Evolutionary conservation across 2,329 filamentous ascomycete species (phyloP).

Genomic region (Colletotrichum tabaci): DNA sequence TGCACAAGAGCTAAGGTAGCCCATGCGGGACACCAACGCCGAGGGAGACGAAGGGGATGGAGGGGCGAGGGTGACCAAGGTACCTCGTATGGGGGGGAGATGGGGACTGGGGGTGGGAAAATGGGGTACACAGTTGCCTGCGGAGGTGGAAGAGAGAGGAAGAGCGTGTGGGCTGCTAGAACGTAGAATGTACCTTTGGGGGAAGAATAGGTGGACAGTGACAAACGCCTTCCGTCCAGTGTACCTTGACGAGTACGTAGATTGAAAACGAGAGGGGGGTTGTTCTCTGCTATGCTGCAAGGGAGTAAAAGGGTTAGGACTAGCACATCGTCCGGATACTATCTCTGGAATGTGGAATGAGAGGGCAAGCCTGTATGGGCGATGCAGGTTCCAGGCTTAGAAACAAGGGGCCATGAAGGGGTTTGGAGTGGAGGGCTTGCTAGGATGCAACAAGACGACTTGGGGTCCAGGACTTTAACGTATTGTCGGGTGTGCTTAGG

Average conservation of each 20-base stretch:
- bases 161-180: constrained; percentile 9
- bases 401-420: constrained; percentile 17
- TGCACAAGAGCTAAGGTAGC: constrained; percentile 23
- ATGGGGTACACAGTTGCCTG: constrained; percentile 10
- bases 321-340: background rate
- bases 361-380: background rate
- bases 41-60: constrained; percentile 19
- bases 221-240: background rate
- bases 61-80: constrained; percentile 20
- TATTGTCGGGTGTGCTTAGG: constrained; percentile 21
- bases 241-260: background rate
- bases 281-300: constrained; percentile 16
- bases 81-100: constrained; percentile 18
- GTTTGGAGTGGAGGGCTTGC: constrained; percentile 23
- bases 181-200: constrained; percentile 1
- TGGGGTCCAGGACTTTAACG: constrained; percentile 24
- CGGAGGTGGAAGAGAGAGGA: constrained; percentile 8
- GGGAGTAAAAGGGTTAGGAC: constrained; percentile 9
- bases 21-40: constrained; percentile 36
- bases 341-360: constrained; percentile 6
- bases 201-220: background rate
- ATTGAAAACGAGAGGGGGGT: background rate
- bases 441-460: constrained; percentile 31
- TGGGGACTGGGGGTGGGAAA: constrained; percentile 23
- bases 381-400: constrained; percentile 9